Base-by-base conservation (phyloP, 345 rosid genomes). In the Cardamine occulta region DNA sequence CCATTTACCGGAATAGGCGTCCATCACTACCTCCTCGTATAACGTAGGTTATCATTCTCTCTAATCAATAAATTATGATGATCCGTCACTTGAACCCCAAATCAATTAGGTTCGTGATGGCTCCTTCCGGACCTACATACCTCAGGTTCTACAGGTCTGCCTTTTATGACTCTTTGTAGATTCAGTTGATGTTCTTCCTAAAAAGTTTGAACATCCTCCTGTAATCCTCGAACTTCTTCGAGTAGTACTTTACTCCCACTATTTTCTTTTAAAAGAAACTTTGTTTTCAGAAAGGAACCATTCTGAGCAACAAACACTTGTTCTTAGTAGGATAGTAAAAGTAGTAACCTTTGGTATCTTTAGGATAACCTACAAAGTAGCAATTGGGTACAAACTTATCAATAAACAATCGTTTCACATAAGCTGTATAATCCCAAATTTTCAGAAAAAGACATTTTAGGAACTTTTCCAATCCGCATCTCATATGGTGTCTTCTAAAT, bases 401-500 rank as follows among this genome's bases (percentile, higher is more conserved):
- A 35, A 4, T 11, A 11, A 61, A 21, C 1, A 61, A 35, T 10
- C 5, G 4, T 17, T 61, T 37, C 7, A 61, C 31, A 19, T 37
- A 61, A 37, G 66, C 6, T 19, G 17, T n/a, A 17, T 6, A 37
- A 18, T 31, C 29, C 18, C 31, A 61, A 21, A 61, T 11, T 13
- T 35, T 61, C 5, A 61, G 0, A 4, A 62, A 62, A 61, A 18
- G 13, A 21, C 13, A 13, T 6, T 14, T 37, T 6, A 10, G 19
- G 48, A 37, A 14, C 49, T 3, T 39, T 62, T 24, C 10, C 3
- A 19, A 12, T 1, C 51, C 51, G 40, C 3, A 62, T 40, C 34
- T 40, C 66, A 62, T 62, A 19, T 40, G 11, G 21, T 62, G 52
- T 62, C 35, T 39, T 23, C 8, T 24, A 62, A 62, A 7, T 62